Conservation (phyloP, 129 eudicot species). For the Chrysanthemum lavandulifolium region DNA sequence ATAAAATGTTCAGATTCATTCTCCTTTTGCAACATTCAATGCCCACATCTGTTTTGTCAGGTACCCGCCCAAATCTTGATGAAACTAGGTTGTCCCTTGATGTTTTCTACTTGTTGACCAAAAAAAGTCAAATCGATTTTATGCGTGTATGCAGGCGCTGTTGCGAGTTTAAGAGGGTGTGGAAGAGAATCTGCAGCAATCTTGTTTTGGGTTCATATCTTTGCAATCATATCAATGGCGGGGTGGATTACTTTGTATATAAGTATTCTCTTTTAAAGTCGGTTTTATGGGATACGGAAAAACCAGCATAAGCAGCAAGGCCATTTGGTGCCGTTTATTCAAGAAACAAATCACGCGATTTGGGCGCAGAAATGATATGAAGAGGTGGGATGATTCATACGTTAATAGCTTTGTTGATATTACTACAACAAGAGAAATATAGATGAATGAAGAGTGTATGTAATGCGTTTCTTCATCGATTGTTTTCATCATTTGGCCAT, state of each 20-base stretch:
- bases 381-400: not conserved
- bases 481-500: slow-evolving; percentile 1
- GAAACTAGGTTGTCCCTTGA: too few species aligned
- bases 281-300: not conserved
- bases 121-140: slow-evolving; percentile 15
- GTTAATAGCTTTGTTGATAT: slow-evolving; percentile 7
- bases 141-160: slow-evolving; percentile 63
- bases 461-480: slow-evolving; percentile 28
- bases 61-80: slow-evolving; percentile 33
- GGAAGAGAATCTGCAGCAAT: slow-evolving; percentile 92
- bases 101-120: not conserved
- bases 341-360: slow-evolving; percentile 2
- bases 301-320: not conserved
- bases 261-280: slow-evolving; percentile 58
- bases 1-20: slow-evolving; percentile 94
- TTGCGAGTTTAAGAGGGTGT: slow-evolving; percentile 92
- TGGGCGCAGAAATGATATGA: slow-evolving; percentile 11
- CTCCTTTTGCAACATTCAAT: slow-evolving; percentile 93
- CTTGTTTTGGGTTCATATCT: slow-evolving; percentile 97
- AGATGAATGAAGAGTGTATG: slow-evolving; percentile 18
- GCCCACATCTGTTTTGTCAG: slow-evolving; percentile 98
- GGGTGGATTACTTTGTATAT: slow-evolving; percentile 91
- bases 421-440: not conserved
- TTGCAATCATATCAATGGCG: slow-evolving; percentile 86
- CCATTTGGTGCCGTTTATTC: not conserved